Evolutionary conservation across 169 alveolate species (phyloP), one percentile per base, ranked within the genome.

Genomic region (Eimeria praecox): DNA sequence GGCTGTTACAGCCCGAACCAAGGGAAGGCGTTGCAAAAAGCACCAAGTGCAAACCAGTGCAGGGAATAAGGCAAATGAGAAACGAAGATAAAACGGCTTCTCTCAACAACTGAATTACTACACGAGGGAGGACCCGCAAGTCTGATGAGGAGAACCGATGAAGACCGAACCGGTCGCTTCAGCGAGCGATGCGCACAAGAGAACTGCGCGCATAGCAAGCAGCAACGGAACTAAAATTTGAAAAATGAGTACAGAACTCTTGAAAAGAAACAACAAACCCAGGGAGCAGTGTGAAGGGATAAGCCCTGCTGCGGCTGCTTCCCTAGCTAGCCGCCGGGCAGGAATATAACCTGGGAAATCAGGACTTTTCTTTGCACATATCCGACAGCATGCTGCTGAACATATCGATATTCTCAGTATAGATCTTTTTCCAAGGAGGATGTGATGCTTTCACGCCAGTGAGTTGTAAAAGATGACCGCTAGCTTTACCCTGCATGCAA

Each of bases 121-220:
- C 9, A 46, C n/a, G 33, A 42, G 88, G 88, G 33, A 78, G 40
- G 88, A 78, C 42, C 44, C 56, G 62, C n/a, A 78, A n/a, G 66
- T 78, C 40, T 46, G 66, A 8, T n/a, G 62, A 78, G 62, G 88
- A 42, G 88, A 64, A 78, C 88, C 64, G 88, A 78, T 78, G 88
- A 46, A 78, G 88, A 78, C 88, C 88, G 64, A 78, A 24, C 88
- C 40, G 62, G 88, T 78, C 88, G 88, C 88, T 46, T 78, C 88
- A 78, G 88, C 16, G 88, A 78, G 40, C 66, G 88, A 27, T 78
- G 88, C 88, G 88, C 64, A 18, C 44, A 40, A 35, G 64, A 46
- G 40, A 27, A 77, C 12, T 14, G 40, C 64, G 56, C 87, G 42
- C 87, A 44, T 16, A 27, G 87, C 64, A 44, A 46, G 8, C 87